Conservation (phyloP, 1,139 yeast species). For the Saccharomycopsis hybrid region DNA sequence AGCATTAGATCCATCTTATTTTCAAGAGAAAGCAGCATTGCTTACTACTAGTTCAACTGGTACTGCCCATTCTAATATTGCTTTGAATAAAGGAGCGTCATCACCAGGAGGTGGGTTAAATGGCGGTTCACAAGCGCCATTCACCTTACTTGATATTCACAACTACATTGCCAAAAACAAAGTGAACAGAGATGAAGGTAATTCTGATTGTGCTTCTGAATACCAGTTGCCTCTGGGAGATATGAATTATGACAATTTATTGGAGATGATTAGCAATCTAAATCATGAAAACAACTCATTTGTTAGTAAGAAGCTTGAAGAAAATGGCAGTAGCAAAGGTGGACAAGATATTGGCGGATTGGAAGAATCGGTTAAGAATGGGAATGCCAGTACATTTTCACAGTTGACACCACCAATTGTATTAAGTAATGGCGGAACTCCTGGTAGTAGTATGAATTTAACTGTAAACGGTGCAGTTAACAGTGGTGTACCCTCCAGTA, state of each 20-base stretch:
- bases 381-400: background rate
- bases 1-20: conserved; percentile 22
- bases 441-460: background rate
- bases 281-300: background rate
- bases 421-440: background rate
- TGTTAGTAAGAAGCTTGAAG: too few species aligned
- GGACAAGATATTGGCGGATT: background rate
- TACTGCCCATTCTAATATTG: conserved; percentile 41
- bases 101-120: background rate
- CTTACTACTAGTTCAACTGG: conserved; percentile 50
- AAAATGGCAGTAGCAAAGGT: background rate
- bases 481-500: too few species aligned
- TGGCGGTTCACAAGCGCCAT: background rate
- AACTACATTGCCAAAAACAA: background rate
- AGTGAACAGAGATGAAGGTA: background rate
- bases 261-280: too few species aligned
- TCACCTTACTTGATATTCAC: background rate
- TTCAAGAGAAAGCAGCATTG: conserved; percentile 40
- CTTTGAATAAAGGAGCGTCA: background rate
- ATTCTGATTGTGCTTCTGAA: background rate
- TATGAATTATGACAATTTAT: too few species aligned
- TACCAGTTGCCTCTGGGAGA: too few species aligned
- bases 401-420: background rate
- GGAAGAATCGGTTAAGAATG: background rate
- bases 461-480: too few species aligned